Evolutionary conservation across 2,329 filamentous ascomycete species (phyloP).

Genomic region (Sarocladium strictum): DNA sequence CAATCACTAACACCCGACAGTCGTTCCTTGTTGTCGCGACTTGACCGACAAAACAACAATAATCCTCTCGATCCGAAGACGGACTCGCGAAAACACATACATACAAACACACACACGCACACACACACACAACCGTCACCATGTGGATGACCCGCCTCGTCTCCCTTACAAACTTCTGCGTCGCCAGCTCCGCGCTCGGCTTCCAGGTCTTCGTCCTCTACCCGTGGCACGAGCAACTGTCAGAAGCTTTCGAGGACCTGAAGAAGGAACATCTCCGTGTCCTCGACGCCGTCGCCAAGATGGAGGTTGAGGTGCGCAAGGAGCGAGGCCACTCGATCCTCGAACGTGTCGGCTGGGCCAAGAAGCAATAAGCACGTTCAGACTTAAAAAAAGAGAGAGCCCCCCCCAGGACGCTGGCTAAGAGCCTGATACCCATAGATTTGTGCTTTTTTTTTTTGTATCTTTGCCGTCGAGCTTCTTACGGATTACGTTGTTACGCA

Average conservation of each 20-base stretch:
- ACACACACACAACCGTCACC: not conserved
- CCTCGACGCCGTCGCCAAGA: conserved; percentile 27
- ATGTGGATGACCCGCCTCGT: conserved; percentile 36
- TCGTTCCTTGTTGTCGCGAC: no score
- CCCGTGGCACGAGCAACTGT: conserved; percentile 63
- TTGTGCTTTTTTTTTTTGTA: not conserved
- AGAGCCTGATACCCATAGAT: conserved; percentile 2
- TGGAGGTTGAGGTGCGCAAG: conserved; percentile 10
- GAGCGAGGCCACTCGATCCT: conserved; percentile 1
- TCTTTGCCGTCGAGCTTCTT: not conserved
- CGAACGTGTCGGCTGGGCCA: not conserved
- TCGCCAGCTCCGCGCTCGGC: conserved; percentile 57
- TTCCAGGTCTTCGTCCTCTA: conserved; percentile 68
- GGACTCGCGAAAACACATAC: not conserved
- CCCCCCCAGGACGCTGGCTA: not conserved
- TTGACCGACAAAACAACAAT: no score
- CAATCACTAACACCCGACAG: no score
- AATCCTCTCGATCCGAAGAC: not conserved
- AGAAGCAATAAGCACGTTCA: not conserved
- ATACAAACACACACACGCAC: not conserved
- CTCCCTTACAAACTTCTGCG: conserved; percentile 59
- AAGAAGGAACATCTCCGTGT: conserved; percentile 50
- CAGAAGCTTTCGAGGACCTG: conserved; percentile 53
- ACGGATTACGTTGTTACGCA: not conserved
- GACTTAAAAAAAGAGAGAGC: not conserved